Percentiles rank a stretch among this genome's conserved stretches.
Conservation (phyloP, 2,329 filamentous ascomycete genomes). For the Colletotrichum lentis region DNA sequence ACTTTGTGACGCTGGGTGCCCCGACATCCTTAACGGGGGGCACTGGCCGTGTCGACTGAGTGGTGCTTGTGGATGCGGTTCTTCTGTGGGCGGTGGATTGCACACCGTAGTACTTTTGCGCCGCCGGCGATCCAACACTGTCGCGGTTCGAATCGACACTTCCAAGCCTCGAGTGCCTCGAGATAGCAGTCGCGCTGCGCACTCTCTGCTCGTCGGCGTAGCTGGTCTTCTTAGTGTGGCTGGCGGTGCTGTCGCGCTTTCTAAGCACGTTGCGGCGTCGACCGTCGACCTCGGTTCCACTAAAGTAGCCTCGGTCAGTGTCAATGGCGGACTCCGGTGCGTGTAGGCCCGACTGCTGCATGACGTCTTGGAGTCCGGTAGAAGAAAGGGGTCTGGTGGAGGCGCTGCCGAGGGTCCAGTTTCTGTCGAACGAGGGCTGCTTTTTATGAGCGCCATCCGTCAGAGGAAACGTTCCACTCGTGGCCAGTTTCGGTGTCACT, state of each 20-base stretch:
- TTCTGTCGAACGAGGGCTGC: slow-evolving; percentile 73
- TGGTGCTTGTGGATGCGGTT: slow-evolving; percentile 67
- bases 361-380: slow-evolving; percentile 57
- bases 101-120: slow-evolving; percentile 75
- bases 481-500: slow-evolving; percentile 54
- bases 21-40: slow-evolving; percentile 63
- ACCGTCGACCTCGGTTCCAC: slow-evolving; percentile 82
- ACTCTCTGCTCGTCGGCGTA: slow-evolving; percentile 77
- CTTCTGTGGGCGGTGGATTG: slow-evolving; percentile 61
- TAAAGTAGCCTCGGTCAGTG: slow-evolving; percentile 90
- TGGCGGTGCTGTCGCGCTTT: slow-evolving; percentile 71
- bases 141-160: slow-evolving; percentile 80
- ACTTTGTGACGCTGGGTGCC: slow-evolving; percentile 67
- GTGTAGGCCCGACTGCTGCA: slow-evolving; percentile 49
- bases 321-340: slow-evolving; percentile 64
- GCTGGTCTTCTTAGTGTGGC: slow-evolving; percentile 76
- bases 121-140: slow-evolving; percentile 65
- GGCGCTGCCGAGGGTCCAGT: slow-evolving; percentile 71
- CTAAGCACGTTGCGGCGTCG: slow-evolving; percentile 81
- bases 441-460: slow-evolving; percentile 63
- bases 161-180: slow-evolving; percentile 78
- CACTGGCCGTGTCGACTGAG: slow-evolving; percentile 61
- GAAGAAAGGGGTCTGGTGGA: slow-evolving; percentile 61
- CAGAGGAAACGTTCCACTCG: slow-evolving; percentile 55
- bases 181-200: slow-evolving; percentile 70